These are phyloP conservation scores for Macrophomina phaseolina DNA, from an alignment of 2,329 filamentous ascomycete genomes.

Conservation along the genomic window DNA sequence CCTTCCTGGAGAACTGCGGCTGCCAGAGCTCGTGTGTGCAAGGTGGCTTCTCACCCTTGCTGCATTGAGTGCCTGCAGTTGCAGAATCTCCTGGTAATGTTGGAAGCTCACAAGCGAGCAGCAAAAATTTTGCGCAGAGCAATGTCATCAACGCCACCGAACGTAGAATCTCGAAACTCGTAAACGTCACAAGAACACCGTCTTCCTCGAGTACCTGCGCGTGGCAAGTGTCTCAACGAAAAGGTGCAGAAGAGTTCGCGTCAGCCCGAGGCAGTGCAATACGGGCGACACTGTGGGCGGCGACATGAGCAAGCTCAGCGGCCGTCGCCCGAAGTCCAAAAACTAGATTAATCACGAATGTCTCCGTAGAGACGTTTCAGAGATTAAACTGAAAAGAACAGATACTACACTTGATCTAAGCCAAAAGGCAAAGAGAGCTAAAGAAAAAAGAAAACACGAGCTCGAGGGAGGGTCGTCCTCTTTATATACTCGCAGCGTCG, in stretches of 20 bases:
- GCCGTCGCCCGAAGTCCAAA: slow-evolving; percentile 15
- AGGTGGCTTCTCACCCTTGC: too few relatives aligned
- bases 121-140: not conserved
- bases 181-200: not conserved
- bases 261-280: slow-evolving; percentile 23
- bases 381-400: slow-evolving; percentile 27
- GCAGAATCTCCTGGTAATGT: too few relatives aligned
- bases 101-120: too few relatives aligned
- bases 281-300: slow-evolving; percentile 24
- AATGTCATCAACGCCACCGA: not conserved
- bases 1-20: too few relatives aligned
- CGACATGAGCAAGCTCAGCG: slow-evolving; percentile 25
- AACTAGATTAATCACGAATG: slow-evolving; percentile 23
- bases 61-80: too few relatives aligned
- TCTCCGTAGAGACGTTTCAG: slow-evolving; percentile 17
- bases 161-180: too few relatives aligned
- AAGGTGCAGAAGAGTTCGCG: slow-evolving; percentile 12
- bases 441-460: not conserved
- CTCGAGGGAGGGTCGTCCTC: not conserved
- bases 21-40: too few relatives aligned
- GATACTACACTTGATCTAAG: slow-evolving; percentile 27
- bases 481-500: not conserved
- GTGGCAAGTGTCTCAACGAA: slow-evolving; percentile 13
- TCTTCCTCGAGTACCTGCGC: slow-evolving; percentile 25
- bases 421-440: slow-evolving; percentile 26